phyloP scores from a whole-genome alignment of 2,329 filamentous ascomycete genomes.

The Penicillium hordei region DNA sequence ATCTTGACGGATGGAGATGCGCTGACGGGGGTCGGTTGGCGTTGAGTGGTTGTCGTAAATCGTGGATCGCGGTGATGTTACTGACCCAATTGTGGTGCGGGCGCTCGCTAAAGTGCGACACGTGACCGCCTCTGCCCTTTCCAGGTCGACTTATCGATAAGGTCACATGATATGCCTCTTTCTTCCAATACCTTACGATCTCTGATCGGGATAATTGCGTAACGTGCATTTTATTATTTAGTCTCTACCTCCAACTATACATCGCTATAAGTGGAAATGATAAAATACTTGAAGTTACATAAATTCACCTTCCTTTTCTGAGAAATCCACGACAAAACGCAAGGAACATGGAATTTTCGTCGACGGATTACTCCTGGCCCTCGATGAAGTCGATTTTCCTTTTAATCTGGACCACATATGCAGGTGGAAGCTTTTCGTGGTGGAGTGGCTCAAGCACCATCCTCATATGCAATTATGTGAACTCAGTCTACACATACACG shows the following conservation, averaged over 20 bases:
- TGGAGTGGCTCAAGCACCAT: not conserved
- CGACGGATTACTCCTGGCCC: not conserved
- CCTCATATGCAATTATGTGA: too few relatives aligned
- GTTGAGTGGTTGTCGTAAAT: constrained; percentile 46
- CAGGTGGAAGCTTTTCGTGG: not conserved
- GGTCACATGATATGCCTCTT: constrained; percentile 4
- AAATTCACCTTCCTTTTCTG: too few relatives aligned
- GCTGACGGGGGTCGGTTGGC: constrained; percentile 46
- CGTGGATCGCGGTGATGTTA: constrained; percentile 40
- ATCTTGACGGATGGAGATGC: constrained; percentile 59
- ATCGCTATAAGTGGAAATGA: too few relatives aligned
- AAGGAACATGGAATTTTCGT: not conserved
- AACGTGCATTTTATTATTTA: not conserved
- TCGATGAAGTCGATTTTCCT: not conserved
- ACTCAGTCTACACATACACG: not conserved
- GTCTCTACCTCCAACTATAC: not conserved
- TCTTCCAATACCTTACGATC: not conserved
- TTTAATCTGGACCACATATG: not conserved
- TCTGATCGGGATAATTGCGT: not conserved
- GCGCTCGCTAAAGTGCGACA: constrained; percentile 47
- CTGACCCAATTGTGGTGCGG: constrained; percentile 45
- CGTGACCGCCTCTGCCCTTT: constrained; percentile 46
- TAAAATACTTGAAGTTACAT: not conserved
- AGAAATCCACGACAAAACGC: not conserved
- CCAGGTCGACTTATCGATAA: constrained; percentile 16